phyloP scores from a whole-genome alignment of 163 green algal genomes.

The Chlorella variabilis region DNA sequence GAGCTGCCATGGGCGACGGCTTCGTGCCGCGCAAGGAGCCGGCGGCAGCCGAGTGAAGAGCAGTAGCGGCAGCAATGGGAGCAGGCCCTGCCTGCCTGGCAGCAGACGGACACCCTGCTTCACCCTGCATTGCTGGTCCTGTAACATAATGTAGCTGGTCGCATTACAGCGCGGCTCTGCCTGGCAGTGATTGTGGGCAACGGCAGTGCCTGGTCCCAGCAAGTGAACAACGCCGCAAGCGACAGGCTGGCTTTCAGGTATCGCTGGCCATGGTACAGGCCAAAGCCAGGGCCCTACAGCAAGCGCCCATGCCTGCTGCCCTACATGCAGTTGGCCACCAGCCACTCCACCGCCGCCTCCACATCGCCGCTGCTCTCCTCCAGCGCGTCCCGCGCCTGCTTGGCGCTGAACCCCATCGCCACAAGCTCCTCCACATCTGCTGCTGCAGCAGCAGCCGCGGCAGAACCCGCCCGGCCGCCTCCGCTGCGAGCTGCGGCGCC shows the following conservation, averaged over 20 bases:
- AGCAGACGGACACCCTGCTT: background rate
- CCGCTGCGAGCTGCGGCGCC: background rate
- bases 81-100: background rate
- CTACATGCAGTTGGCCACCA: constrained; percentile 70
- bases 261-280: no score
- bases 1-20: constrained; percentile 44
- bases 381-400: constrained; percentile 78
- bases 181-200: no score
- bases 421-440: constrained; percentile 43
- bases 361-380: constrained; percentile 70
- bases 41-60: background rate
- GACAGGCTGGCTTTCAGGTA: no score
- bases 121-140: no score
- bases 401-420: constrained; percentile 81
- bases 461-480: background rate
- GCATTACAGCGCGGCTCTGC: no score
- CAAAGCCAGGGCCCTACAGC: no score
- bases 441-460: constrained; percentile 11
- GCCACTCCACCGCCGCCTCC: constrained; percentile 78
- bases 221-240: no score
- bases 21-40: background rate
- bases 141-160: no score
- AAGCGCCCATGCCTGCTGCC: background rate
- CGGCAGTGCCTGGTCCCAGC: no score
- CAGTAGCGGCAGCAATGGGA: background rate